Evolutionary conservation across 176 grass and related monocot species (phyloP), one percentile per base, ranked within the genome.

Genomic region (Aegilops speltoides): DNA sequence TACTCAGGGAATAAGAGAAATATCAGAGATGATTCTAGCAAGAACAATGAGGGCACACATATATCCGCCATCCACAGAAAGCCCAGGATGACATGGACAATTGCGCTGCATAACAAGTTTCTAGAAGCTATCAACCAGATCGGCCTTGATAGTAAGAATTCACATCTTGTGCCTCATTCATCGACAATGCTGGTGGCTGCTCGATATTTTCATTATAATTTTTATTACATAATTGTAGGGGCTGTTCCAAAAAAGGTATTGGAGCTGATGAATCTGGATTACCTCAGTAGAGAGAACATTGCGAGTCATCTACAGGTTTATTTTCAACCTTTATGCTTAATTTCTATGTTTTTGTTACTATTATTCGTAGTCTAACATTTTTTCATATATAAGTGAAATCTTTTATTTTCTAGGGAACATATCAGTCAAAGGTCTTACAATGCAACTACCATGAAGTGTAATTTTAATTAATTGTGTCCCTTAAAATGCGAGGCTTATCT

Each of bases 251-350:
- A 89, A 56, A 91, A 84, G 41, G 93, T 98, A 87, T 23, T 90
- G 3, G 80, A 91, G 28, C 73, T 83, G 64, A 98, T 98, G 95
- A 89, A 88, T 46, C 83, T 92, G 8, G 78, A 92, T 3, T 64
- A 91, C 22, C 70, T 98, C 22, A 95, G 54, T 4, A 90, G 91
- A 88, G 93, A 92, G 50, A 85, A 87, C 50, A 74, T 95, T 7
- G 91, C 91, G 14, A 98, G 93, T 37, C 95, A 98, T 85, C 61
- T 98, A 0, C 95, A 98, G 48, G 95, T 91, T 74, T 85, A 67
- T 10, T 84, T 78, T 63, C 56, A 0, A 34, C 65, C 31, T 4
- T 86, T 69, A 34, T 5, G 10, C 17, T 84, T n/a, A 36, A 40
- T 45, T 36, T 15, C 19, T 32, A 45, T 20, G 17, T 48, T 54